Conservation (phyloP, 2,329 filamentous ascomycete genomes). For the Stachybotrys echinatus region DNA sequence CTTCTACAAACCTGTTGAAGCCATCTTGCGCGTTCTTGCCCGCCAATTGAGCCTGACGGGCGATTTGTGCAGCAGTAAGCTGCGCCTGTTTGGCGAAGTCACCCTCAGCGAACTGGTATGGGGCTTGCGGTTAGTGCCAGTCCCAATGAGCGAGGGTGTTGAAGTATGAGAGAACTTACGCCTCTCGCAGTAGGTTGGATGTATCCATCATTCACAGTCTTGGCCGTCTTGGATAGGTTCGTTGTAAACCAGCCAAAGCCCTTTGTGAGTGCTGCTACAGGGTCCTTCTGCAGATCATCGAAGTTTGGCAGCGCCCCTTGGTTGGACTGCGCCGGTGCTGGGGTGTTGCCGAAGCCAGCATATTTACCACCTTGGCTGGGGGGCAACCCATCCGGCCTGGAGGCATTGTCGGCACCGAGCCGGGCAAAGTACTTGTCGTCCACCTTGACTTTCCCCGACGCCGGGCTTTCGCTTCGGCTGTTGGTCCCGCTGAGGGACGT, state of each 20-base stretch:
- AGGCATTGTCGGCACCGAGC: conserved; percentile 78
- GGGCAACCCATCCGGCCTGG: conserved; percentile 65
- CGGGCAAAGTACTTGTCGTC: conserved; percentile 88
- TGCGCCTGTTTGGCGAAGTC: conserved; percentile 68
- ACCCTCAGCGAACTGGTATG: conserved; percentile 65
- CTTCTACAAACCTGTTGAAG: conserved; percentile 86
- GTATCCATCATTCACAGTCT: conserved; percentile 84
- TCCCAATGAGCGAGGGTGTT: not conserved
- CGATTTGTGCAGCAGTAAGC: conserved; percentile 60
- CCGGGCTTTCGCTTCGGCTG: conserved; percentile 34
- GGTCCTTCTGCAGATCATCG: conserved; percentile 90
- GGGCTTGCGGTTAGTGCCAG: conserved; percentile 13
- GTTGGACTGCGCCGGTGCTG: conserved; percentile 44
- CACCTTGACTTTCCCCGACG: conserved; percentile 48
- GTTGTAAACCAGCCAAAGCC: conserved; percentile 92
- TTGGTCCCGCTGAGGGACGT: conserved; percentile 35
- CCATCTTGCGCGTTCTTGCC: conserved; percentile 72
- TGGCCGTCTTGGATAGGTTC: conserved; percentile 84
- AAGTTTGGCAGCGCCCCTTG: conserved; percentile 56
- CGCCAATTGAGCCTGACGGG: conserved; percentile 60
- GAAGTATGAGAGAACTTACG: conserved; percentile 39
- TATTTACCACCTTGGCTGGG: conserved; percentile 93
- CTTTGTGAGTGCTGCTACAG: conserved; percentile 80
- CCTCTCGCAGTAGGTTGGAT: conserved; percentile 90
- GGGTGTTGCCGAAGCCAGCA: conserved; percentile 79